A percentile compares a stretch with the other conserved stretches of the same genome.
Evolutionary conservation across 805 yeast species (phyloP).

Genomic region (Nakazawaea siamensis): DNA sequence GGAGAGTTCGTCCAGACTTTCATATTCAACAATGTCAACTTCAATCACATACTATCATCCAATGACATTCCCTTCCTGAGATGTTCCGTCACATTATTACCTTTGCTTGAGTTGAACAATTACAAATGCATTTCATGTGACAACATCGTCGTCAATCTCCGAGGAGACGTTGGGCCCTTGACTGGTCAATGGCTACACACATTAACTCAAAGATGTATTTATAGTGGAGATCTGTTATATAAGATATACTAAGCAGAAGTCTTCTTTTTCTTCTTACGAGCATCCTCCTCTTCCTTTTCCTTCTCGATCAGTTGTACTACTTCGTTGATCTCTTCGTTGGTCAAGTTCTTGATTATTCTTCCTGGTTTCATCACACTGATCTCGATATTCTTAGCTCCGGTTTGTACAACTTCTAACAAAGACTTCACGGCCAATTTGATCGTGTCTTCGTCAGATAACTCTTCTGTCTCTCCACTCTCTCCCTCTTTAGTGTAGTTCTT

Average conservation of each 20-base stretch:
- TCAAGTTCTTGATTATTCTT: slow-evolving; percentile 46
- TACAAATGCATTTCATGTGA: slow-evolving; percentile 2
- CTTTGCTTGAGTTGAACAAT: slow-evolving; percentile 4
- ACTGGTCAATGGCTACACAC: neutral
- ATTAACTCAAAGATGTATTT: slow-evolving; percentile 4
- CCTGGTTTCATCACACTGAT: slow-evolving; percentile 78
- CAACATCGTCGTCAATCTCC: neutral
- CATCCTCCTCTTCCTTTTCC: slow-evolving; percentile 80
- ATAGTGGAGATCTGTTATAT: slow-evolving; percentile 8
- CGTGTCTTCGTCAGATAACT: slow-evolving; percentile 58
- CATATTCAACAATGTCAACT: neutral
- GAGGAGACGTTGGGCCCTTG: neutral
- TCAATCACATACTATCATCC: slow-evolving; percentile 1
- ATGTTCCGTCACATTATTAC: slow-evolving; percentile 8
- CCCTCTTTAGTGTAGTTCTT: slow-evolving; percentile 50
- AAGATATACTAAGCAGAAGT: slow-evolving; percentile 1
- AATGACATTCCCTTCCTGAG: slow-evolving; percentile 7
- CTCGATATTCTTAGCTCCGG: slow-evolving; percentile 95
- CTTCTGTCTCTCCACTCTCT: slow-evolving; percentile 37
- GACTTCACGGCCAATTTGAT: slow-evolving; percentile 78
- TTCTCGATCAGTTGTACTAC: slow-evolving; percentile 78
- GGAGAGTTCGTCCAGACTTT: neutral
- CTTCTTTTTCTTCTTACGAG: slow-evolving; percentile 44
- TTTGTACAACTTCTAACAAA: slow-evolving; percentile 91
- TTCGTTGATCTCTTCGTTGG: slow-evolving; percentile 63